These are phyloP conservation scores for Carex scoparia DNA, from an alignment of 176 grass and related monocot genomes.

Conservation along the genomic window DNA sequence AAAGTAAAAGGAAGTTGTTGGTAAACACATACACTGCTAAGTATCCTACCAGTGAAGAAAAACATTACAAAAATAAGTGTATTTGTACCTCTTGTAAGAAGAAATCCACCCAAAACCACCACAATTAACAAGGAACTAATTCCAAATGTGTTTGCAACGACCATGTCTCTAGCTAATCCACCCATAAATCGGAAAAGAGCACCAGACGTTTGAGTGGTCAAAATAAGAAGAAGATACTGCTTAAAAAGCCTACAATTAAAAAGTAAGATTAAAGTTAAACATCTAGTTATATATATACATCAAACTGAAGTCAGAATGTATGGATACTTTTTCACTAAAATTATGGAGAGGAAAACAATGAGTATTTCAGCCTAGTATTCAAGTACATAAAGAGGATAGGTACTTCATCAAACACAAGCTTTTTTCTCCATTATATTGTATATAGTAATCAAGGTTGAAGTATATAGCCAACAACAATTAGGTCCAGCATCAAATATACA, in stretches of 20 bases:
- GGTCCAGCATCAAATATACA: not conserved
- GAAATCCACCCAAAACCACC: slow-evolving; percentile 26
- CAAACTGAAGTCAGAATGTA: too few relatives aligned
- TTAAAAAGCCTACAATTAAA: slow-evolving; percentile 30
- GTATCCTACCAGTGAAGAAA: not conserved
- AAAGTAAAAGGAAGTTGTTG: slow-evolving; percentile 1
- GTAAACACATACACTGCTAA: not conserved
- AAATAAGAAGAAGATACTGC: slow-evolving; percentile 32
- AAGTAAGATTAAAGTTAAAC: not conserved
- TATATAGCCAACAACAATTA: not conserved
- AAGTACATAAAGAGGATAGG: not conserved
- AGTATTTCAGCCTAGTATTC: too few relatives aligned
- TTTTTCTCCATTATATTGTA: not conserved
- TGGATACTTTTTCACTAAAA: too few relatives aligned
- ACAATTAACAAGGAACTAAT: not conserved
- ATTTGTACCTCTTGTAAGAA: slow-evolving; percentile 17
- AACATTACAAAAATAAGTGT: too few relatives aligned
- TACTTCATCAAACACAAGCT: not conserved
- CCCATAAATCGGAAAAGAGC: slow-evolving; percentile 31
- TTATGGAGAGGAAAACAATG: too few relatives aligned
- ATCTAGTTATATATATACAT: too few relatives aligned
- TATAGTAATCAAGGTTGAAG: not conserved
- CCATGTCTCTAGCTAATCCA: slow-evolving; percentile 34
- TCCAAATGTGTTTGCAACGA: slow-evolving; percentile 37
- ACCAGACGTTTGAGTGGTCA: slow-evolving; percentile 24